Base-by-base conservation (phyloP, 2,329 filamentous ascomycete genomes). In the Diplodia corticola region DNA sequence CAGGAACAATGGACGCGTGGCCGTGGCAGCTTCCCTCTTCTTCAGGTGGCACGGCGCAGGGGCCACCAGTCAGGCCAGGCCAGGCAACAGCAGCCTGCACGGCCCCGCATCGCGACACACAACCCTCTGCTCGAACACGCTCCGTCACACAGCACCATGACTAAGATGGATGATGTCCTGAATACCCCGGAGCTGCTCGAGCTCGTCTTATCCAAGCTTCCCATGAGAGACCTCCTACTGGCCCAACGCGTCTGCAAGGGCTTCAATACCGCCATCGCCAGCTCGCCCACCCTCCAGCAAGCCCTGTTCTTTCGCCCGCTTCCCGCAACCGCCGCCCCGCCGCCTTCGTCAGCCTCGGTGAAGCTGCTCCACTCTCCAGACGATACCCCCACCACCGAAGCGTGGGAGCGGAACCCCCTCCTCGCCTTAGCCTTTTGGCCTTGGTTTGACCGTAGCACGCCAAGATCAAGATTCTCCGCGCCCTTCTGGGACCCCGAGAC, bases 171-270 rank as follows among this genome's bases (percentile, higher is more conserved):
- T n/a, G 49, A 64, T 20, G 61, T 55, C 12, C 35, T 64, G 24
- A 7, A 22, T 20, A 65, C 53, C 4, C 33, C 33, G 15, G 63
- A 65, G 22, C 40, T 65, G 24, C 63, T 65, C 2, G 63, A 65
- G 53, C 51, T 49, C 17, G 49, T 59, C 7, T 53, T 65, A 5
- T 44, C 57, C 3, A 30, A 59, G 10, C 53, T 65, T n/a, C 63
- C 63, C 10, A 37, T 51, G 22, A 44, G 33, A 9, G 40, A 46
- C 28, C 40, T 50, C 13, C 51, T 65, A 3, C 22, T 54, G 3
- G 40, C 53, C 6, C 63, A 65, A 6, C 28, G 33, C 12, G 44
- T 59, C 13, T 57, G 44, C 30, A 53, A 30, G 24, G 12, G 13
- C 6, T 65, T 54, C 50, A 37, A 33, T 28, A 37, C 13, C 24